Evolutionary conservation across 2,329 filamentous ascomycete genomes (phyloP).

Genomic region (Dactylellina drechsleri): DNA sequence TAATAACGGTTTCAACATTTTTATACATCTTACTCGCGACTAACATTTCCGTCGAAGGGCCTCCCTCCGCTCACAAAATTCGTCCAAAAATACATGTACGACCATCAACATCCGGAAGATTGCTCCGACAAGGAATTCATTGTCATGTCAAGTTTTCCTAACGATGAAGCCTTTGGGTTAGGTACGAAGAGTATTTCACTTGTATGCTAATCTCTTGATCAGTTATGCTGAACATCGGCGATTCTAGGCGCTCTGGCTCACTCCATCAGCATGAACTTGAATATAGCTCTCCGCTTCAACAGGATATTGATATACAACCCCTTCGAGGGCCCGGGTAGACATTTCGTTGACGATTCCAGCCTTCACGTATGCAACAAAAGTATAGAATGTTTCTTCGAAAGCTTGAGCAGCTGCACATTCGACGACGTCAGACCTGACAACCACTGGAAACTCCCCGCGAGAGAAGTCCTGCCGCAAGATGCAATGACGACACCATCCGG

Average conservation of each 20-base stretch:
- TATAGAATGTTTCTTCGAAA: conserved; percentile 57
- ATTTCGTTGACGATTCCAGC: conserved; percentile 51
- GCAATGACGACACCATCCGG: conserved; percentile 46
- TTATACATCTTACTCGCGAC: neutral
- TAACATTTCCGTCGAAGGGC: conserved; percentile 33
- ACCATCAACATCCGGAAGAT: conserved; percentile 54
- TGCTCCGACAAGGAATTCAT: conserved; percentile 53
- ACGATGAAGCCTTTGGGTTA: conserved; percentile 56
- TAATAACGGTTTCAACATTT: neutral
- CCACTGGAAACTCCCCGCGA: conserved; percentile 36
- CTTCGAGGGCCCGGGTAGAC: conserved; percentile 50
- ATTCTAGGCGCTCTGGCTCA: conserved; percentile 46
- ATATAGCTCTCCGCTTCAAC: conserved; percentile 55
- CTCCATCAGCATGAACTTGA: conserved; percentile 52
- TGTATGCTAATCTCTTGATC: neutral
- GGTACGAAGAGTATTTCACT: conserved; percentile 17
- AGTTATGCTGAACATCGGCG: neutral
- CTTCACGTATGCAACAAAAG: conserved; percentile 52
- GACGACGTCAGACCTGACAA: conserved; percentile 43
- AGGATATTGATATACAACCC: conserved; percentile 55
- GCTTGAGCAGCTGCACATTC: conserved; percentile 54
- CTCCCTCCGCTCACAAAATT: conserved; percentile 57
- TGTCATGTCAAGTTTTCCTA: conserved; percentile 55
- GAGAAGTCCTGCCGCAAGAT: conserved; percentile 22
- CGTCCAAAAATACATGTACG: conserved; percentile 51